These are phyloP conservation scores for Pestalotiopsis sp. DNA, from an alignment of 2,329 filamentous ascomycete species.

Conservation along the genomic window DNA sequence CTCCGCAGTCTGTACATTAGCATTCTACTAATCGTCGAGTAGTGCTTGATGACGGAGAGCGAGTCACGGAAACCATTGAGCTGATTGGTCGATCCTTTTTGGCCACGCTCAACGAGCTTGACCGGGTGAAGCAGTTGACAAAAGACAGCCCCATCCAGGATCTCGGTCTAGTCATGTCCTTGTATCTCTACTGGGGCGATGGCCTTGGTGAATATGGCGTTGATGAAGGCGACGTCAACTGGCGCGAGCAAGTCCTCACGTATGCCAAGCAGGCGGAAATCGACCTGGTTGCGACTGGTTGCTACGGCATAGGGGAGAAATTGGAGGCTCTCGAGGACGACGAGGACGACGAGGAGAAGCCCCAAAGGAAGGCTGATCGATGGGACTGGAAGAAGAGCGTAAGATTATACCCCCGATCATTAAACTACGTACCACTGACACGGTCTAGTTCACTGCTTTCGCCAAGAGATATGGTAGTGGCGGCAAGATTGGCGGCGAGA, in stretches of 20 bases:
- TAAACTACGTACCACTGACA: not conserved
- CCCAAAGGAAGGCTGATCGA: slow-evolving; percentile 20
- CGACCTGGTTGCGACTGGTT: slow-evolving; percentile 19
- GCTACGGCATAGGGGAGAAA: slow-evolving; percentile 15
- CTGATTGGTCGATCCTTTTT: slow-evolving; percentile 22
- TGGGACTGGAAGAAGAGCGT: slow-evolving; percentile 27
- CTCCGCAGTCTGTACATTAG: not conserved
- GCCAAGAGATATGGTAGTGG: slow-evolving; percentile 17
- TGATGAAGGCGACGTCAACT: slow-evolving; percentile 13
- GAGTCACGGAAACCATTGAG: slow-evolving; percentile 14
- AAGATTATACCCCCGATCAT: not conserved
- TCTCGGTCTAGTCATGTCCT: slow-evolving; percentile 21
- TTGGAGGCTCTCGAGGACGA: not conserved
- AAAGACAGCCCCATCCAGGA: slow-evolving; percentile 23
- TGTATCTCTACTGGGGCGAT: slow-evolving; percentile 21
- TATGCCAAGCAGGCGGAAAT: slow-evolving; percentile 25
- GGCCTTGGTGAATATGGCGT: slow-evolving; percentile 14
- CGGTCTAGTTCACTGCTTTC: slow-evolving; percentile 21
- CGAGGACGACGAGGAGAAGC: slow-evolving; percentile 16
- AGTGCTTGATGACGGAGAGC: slow-evolving; percentile 18
- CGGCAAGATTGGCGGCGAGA: slow-evolving; percentile 16
- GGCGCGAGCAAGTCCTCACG: slow-evolving; percentile 19
- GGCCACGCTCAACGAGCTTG: slow-evolving; percentile 23
- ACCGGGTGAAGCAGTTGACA: slow-evolving; percentile 20
- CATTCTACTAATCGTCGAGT: not conserved